Percentiles rank a stretch among this genome's conserved stretches.
Conservation (phyloP, 305 asterid species). For the Ajuga reptans region DNA sequence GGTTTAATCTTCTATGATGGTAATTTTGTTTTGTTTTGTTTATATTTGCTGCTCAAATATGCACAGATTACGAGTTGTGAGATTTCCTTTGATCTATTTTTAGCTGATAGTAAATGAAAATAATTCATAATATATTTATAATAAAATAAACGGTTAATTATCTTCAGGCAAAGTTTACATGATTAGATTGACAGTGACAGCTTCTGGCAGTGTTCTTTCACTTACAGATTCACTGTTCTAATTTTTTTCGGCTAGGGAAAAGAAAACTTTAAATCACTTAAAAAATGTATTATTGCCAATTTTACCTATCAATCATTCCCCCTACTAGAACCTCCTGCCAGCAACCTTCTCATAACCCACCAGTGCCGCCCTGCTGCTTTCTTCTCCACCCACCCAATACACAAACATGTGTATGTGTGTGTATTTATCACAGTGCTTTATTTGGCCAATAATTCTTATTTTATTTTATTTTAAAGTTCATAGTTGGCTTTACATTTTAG, state of each 20-base stretch:
- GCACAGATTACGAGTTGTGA: background rate
- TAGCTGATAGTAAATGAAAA: background rate
- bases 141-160: background rate
- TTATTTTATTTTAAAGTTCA: background rate
- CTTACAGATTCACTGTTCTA: background rate
- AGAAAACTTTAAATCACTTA: background rate
- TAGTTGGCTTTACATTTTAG: background rate
- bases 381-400: background rate
- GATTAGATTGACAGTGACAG: background rate
- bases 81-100: background rate
- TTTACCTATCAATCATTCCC: background rate
- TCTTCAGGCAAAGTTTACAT: background rate
- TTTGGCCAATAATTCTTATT: background rate
- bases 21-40: background rate
- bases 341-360: too few relatives aligned
- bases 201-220: background rate
- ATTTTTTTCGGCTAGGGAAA: background rate
- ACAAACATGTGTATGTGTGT: too few relatives aligned
- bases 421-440: background rate
- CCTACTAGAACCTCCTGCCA: too few relatives aligned
- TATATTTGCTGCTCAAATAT: background rate
- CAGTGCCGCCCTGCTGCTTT: background rate
- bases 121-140: background rate
- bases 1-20: background rate
- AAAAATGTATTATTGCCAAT: background rate